These are phyloP conservation scores for Glebionis coronaria DNA, from an alignment of 129 eudicot species.

Conservation along the genomic window DNA sequence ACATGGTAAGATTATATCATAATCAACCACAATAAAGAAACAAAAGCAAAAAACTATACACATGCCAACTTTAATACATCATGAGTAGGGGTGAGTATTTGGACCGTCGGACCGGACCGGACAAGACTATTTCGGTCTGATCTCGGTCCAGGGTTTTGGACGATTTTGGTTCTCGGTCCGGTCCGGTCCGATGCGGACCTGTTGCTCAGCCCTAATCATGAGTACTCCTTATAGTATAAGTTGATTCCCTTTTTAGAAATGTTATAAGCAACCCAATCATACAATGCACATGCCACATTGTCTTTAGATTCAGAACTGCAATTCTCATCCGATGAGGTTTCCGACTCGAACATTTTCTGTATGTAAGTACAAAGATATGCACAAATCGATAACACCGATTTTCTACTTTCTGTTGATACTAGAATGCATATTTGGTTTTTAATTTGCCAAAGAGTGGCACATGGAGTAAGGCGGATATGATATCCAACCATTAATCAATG, in stretches of 20 bases:
- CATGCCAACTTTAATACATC: not conserved
- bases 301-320: not conserved
- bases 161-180: no score
- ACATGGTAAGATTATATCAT: slow-evolving; percentile 7
- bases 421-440: not conserved
- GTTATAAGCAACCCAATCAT: slow-evolving; percentile 9
- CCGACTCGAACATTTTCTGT: not conserved
- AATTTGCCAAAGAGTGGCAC: not conserved
- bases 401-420: no score
- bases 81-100: no score
- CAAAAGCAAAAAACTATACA: not conserved
- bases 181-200: no score
- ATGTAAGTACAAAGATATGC: not conserved
- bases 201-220: no score
- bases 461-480: no score
- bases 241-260: not conserved
- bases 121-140: no score
- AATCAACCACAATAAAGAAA: not conserved
- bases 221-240: not conserved
- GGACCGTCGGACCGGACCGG: no score
- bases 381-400: no score
- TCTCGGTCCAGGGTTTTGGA: no score
- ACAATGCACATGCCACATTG: not conserved
- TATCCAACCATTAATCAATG: no score
- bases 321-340: not conserved